Evolutionary conservation across 495 filamentous ascomycete genomes (phyloP), one percentile per base, ranked within the genome.

Genomic region (Physcia stellaris): DNA sequence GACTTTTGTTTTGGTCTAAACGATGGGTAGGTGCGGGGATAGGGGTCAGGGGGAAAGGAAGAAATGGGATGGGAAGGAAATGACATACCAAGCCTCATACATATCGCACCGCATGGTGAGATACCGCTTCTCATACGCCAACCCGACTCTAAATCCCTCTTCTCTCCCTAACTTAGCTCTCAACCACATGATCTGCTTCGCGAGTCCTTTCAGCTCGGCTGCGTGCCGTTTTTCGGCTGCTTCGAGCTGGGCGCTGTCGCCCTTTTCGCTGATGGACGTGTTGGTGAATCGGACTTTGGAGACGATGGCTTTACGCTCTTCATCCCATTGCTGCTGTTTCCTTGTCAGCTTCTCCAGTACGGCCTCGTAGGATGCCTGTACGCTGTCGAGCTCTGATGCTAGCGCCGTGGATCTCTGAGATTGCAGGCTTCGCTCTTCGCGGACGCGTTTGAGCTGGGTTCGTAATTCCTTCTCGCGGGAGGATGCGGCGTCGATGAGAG

Each of bases 161-260:
- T 94, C 88, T 17, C 90, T 70, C 53, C 72, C 67, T 55, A 79
- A 77, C 35, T 77, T 71, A 4, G 83, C 85, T 42, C 78, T 70
- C 41, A 96, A 72, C 77, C 82, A 98, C 45, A 86, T 67, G 48
- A 95, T 88, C 56, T 94, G 86, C 59, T 87, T 80, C 43, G 71
- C 73, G 53, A 98, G 64, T 9, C 86, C 86, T 33, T 75, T 70
- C 22, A 94, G 67, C 60, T 96, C 92, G 48, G 78, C 79, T 42
- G 70, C 70, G 47, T 94, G 87, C 35, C 69, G 63, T 39, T 66
- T 64, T 50, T 80, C 68, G 7, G 61, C 60, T 24, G 61, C 55
- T 7, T 60, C 62, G 13, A 64, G 60, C 9, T 18, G 7, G 17
- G 27, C 39, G 13, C 39, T 33, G 22, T 42, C 42, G 3, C 31